phyloP scores from a whole-genome alignment of 75 land plant species.

The Picea glauca region DNA sequence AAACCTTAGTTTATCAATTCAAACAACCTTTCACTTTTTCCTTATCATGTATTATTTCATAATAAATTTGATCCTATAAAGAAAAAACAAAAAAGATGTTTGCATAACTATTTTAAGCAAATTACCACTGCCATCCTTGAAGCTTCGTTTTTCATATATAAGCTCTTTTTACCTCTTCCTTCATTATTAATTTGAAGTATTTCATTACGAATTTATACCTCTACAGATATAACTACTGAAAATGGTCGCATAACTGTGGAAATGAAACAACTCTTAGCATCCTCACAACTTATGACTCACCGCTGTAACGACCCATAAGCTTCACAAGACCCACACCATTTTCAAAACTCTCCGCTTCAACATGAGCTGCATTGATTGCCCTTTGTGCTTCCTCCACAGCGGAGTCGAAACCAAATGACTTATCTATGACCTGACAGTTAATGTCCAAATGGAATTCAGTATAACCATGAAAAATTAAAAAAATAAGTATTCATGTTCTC shows the following conservation, averaged over 20 bases:
- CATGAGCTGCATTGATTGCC: constrained; percentile 83
- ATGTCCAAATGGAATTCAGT: constrained; percentile 13
- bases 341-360: constrained; percentile 71
- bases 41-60: not conserved
- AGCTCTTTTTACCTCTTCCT: not conserved
- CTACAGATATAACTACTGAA: not conserved
- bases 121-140: not conserved
- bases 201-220: not conserved
- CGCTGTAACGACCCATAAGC: constrained; percentile 88
- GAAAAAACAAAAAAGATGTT: not conserved
- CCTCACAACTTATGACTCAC: constrained; percentile 19
- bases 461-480: not conserved
- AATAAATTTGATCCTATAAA: not conserved
- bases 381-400: constrained; percentile 87
- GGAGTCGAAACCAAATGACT: constrained; percentile 84
- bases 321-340: constrained; percentile 71
- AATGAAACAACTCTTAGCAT: not conserved
- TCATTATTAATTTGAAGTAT: not conserved
- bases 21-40: not conserved
- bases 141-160: too few species aligned
- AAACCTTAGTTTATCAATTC: not conserved
- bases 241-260: not conserved
- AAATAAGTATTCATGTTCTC: not conserved
- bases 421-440: constrained; percentile 65
- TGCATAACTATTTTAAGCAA: not conserved